Evolutionary conservation across 2,329 filamentous ascomycete genomes (phyloP), one percentile per base, ranked within the genome.

Genomic region (Emericellopsis cladophorae): DNA sequence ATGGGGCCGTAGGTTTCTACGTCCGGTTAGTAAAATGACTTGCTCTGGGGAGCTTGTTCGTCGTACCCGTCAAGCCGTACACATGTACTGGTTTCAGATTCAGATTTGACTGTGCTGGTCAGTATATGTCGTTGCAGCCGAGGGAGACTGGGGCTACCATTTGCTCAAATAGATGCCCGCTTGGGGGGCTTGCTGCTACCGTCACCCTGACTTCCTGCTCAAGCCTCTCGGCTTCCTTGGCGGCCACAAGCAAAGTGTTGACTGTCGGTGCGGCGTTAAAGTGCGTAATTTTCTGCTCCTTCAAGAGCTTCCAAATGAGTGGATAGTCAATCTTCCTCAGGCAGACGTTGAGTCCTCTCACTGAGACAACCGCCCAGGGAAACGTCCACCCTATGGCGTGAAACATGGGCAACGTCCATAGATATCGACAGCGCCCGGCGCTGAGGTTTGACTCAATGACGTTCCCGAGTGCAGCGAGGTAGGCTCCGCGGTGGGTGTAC

Each of bases 251-350:
- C 1, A 96, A 66, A 0, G 90, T 98, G 58, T 96, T 96, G 40
- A 98, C 92, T 0, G 92, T 98, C 0, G 92, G 92, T 1, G 90
- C 92, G 1, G 90, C 90, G 54, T 90, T 94, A 66, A 93, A 96
- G 60, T 98, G 92, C 1, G 88, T 96, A 47, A 98, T 83, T 7
- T 76, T 69, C 60, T 96, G 85, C 40, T 87, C 75, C 54, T 88
- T 93, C 29, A 98, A 66, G 4, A 98, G 65, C 38, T 75, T 74
- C 92, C 92, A 98, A 45, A 98, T 94, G 44, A 90, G 70, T 0
- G 85, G 78, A 56, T 98, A 98, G 61, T 96, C 88, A 48, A 98
- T 86, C 66, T 95, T 96, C 45, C 92, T 76, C 15, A 98, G 68
- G 53, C 89, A 95, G 57, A 95, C 88, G 59, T 96, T 88, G 4